Evolutionary conservation across 352 stramenopile genomes (phyloP).

Genomic region (Globisporangium takayamanum): DNA sequence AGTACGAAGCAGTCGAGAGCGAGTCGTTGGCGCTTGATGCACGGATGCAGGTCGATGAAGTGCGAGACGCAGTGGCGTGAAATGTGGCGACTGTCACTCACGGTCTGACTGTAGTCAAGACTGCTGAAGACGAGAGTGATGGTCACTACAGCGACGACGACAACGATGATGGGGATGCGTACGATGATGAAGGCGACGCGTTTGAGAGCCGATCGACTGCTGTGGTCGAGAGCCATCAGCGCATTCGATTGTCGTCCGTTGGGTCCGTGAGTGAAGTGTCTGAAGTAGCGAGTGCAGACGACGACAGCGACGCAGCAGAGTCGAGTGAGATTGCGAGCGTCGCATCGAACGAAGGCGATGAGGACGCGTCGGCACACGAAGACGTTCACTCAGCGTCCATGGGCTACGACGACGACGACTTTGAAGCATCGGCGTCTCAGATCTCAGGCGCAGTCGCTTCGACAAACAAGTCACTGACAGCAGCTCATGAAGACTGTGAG

Average conservation of each 20-base stretch:
- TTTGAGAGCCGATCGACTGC: conserved; percentile 32
- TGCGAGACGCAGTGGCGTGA: not conserved
- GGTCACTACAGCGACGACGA: not conserved
- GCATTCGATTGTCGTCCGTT: not conserved
- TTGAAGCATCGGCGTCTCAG: no score
- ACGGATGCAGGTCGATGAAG: not conserved
- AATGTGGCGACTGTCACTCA: no score
- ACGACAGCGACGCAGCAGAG: conserved; percentile 5
- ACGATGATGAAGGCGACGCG: conserved; percentile 29
- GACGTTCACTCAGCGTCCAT: conserved; percentile 11
- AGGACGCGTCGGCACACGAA: no score
- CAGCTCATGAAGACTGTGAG: no score
- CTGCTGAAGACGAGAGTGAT: not conserved
- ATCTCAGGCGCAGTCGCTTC: no score
- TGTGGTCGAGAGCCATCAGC: not conserved
- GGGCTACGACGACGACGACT: conserved; percentile 12
- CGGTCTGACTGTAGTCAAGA: no score
- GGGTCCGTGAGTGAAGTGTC: conserved; percentile 1
- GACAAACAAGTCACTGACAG: no score
- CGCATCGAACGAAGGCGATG: no score
- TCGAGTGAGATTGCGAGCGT: not conserved
- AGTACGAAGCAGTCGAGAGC: conserved; percentile 14
- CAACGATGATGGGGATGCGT: conserved; percentile 11
- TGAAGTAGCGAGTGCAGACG: not conserved
- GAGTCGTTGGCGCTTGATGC: not conserved